Evolutionary conservation across 2,329 filamentous ascomycete genomes (phyloP), one percentile per base, ranked within the genome.

Genomic region (Geosmithia morbida): DNA sequence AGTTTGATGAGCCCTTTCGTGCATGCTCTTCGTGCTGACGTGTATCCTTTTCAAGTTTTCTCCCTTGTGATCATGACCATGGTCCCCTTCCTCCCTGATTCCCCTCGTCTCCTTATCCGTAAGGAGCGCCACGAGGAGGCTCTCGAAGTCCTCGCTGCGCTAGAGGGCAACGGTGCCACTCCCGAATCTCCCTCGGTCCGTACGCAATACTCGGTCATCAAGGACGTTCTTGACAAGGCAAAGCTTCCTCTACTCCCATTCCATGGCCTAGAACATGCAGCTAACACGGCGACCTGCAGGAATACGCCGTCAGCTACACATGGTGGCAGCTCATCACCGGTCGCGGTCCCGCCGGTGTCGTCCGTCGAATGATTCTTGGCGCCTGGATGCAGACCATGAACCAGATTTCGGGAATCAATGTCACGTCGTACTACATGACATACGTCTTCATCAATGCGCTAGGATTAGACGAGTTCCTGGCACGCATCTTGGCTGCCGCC

Each of bases 361-460:
- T 44, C 17, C 47, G 51, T 11, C 29, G 52, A 3, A 50, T 54
- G 48, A 48, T 54, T 16, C 47, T 71, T 0, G 68, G 69, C 11
- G 66, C 67, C 30, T 67, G 65, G 54, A 62, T 61, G 51, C 63
- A 66, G 47, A 43, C 19, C 40, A 49, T 43, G 39, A 49, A 46
- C 41, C 41, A 55, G 26, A 53, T 57, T 17, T 54, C 51, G 41
- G 57, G 57, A 6, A 57, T 59, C 46, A 59, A 59, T 50, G 52
- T 59, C 48, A 59, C 56, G 44, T 57, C 55, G 8, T 59, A 59
- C 50, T 59, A 59, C 50, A 51, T 52, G 20, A 52, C 55, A 22
- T 54, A 53, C 48, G 44, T 48, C 46, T 46, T 48, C 16, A 49
- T 51, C 33, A 42, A 49, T 13, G 30, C 48, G 2, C 30, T 49